Base-by-base conservation (phyloP, 2,329 filamentous ascomycete species). In the Decorospora gaudefroyi region DNA sequence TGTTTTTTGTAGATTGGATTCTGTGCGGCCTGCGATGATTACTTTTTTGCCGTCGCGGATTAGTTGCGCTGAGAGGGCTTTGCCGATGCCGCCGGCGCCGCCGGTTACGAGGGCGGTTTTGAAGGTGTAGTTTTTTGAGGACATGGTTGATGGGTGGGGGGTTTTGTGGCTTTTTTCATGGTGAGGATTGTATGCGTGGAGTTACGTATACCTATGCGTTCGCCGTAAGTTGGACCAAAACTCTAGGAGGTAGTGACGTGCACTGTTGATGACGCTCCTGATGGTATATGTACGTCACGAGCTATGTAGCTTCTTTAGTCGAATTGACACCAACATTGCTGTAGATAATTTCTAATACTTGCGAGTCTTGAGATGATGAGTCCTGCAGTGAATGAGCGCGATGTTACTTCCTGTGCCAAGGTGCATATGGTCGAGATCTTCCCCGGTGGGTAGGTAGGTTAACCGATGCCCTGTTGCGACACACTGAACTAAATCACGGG, bases 11-110 rank as follows among this genome's bases (percentile, higher is more conserved):
- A 83, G 72, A 2, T 76, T 82, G 1, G 75, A 74, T 53, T 82
- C 78, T 3, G 79, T 83, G 7, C 79, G 75, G 2, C 79, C 77
- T 18, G 70, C 75, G 39, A 81, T 75, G 43, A 82, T 71, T 33
- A 81, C 74, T 36, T 75, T 76, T 48, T 79, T 79, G 36, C 72
- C 72, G 39, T 55, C 49, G 19, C 42, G 41, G 38, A 78, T 68
- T 36, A 80, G 67, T 44, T 76, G 74, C 32, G 76, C 57, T 0
- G 76, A 70, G 12, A 81, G 65, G 1, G 73, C 76, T 42, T 72
- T 72, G 37, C 78, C 77, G 15, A 82, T 78, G 22, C 78, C 79
- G 12, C 77, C 77, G 0, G 67, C 77, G 12, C 78, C 79, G 4
- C 78, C 57, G 19, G 59, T 59, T 7, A 64, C 43, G 34, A 80